Evolutionary conservation across 352 stramenopile species (phyloP), one percentile per base, ranked within the genome.

Genomic region (Discostella stelligera): DNA sequence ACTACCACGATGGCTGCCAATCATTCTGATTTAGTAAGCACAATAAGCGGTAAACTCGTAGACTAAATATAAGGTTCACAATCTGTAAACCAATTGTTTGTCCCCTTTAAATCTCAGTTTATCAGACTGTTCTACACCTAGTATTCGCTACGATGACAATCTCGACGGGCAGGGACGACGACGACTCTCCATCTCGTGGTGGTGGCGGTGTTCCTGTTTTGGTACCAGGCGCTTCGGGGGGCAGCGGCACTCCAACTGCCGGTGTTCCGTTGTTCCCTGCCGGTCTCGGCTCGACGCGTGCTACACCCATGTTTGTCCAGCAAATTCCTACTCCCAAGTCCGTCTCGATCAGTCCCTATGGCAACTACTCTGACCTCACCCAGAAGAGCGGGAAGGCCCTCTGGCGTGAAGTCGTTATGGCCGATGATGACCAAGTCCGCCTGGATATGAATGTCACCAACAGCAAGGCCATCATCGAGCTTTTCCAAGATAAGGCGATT

Each of bases 401-500:
- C 13, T 55, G 48, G 48, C 20, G 48, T 1, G 48, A 55, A 10
- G 14, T 55, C 0, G 56, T 49, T 9, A 4, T 11, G 16, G n/a
- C 27, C 1, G 27, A 10, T 27, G 11, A 7, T 50, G 56, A 48
- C 18, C 46, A n/a, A 0, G 21, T 25, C 16, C 23, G 4, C 0
- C 30, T 64, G 0, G 56, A 64, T 1, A 39, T 64, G 16, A 64
- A 21, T 14, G 16, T 64, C 27, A 21, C 56, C 2, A 64, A 64
- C 27, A 20, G 20, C 32, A 25, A 50, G 56, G n/a, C 56, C 13
- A 50, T 64, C 27, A 16, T 64, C 21, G 56, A 64, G 2, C 27
- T 64, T 0, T 49, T 64, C 23, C 44, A 13, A 6, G 27, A 64
- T 25, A 44, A 48, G 32, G 25, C 56, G 14, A 11, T 49, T 10